A percentile compares a stretch with the other conserved stretches of the same genome.
phyloP scores from a whole-genome alignment of 2,329 filamentous ascomycete species.

The Huntiella bhutanensis region DNA sequence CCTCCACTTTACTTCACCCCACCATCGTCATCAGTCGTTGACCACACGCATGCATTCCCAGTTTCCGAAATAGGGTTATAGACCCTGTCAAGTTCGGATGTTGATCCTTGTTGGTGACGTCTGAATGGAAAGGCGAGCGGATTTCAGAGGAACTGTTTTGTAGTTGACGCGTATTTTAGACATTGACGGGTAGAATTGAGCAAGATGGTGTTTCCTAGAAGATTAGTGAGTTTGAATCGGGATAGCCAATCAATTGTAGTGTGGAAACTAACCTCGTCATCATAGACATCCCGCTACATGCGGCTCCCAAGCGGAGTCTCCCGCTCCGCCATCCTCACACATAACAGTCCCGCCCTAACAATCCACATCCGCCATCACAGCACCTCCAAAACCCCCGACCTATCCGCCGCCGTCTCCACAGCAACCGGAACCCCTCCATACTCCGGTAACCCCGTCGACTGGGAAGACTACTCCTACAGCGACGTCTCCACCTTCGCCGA shows the following conservation, averaged over 20 bases:
- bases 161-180: no score
- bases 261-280: not conserved
- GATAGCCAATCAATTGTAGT: not conserved
- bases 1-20: no score
- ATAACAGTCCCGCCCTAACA: not conserved
- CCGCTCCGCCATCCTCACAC: not conserved
- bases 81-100: no score
- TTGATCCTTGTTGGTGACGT: no score
- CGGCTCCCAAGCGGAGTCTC: not conserved
- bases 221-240: not conserved
- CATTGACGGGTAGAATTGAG: not conserved
- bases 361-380: constrained; percentile 1
- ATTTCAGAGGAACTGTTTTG: no score
- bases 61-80: no score
- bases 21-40: no score
- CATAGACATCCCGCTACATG: constrained; percentile 3
- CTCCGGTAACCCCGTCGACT: constrained; percentile 17
- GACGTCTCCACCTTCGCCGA: constrained; percentile 26
- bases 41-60: no score
- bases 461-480: constrained; percentile 25
- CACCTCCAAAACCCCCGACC: not conserved
- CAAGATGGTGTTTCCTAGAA: not conserved
- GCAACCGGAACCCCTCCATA: not conserved
- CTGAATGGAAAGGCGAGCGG: no score
- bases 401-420: not conserved